These are phyloP conservation scores for Penicillium canariense DNA, from an alignment of 495 filamentous ascomycete genomes.

Conservation along the genomic window DNA sequence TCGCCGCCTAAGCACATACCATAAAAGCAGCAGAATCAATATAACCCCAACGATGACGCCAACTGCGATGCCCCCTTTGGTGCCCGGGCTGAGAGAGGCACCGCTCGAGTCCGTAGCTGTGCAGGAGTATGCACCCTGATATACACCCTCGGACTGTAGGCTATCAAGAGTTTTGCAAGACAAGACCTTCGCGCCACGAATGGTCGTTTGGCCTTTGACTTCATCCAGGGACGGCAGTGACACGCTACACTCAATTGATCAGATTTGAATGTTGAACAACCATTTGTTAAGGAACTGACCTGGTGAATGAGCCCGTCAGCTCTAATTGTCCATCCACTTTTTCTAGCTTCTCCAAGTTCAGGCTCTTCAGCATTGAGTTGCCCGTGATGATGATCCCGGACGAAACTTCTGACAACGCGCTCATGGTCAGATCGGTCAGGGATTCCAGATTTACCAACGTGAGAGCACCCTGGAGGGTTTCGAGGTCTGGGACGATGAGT, in stretches of 20 bases:
- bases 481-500: conserved; percentile 23
- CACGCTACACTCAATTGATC: conserved; percentile 16
- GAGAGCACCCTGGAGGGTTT: conserved; percentile 23
- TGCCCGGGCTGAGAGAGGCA: conserved; percentile 22
- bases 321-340: conserved; percentile 25
- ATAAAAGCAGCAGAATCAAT: conserved; percentile 24
- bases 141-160: conserved; percentile 18
- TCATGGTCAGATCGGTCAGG: conserved; percentile 16
- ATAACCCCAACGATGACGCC: conserved; percentile 29
- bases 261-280: neutral
- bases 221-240: conserved; percentile 26
- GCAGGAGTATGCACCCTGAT: conserved; percentile 23
- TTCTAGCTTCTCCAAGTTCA: conserved; percentile 26
- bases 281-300: conserved; percentile 13
- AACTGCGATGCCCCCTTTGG: conserved; percentile 33
- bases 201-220: conserved; percentile 25
- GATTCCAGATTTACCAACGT: conserved; percentile 23
- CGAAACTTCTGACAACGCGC: conserved; percentile 14
- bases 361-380: conserved; percentile 21
- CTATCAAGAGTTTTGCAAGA: conserved; percentile 22
- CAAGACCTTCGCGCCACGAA: conserved; percentile 21
- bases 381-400: conserved; percentile 22
- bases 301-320: conserved; percentile 27
- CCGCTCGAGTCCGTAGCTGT: neutral
- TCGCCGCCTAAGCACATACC: conserved; percentile 21